Base-by-base conservation (phyloP, 352 stramenopile genomes). In the Pythium phragmitis region DNA sequence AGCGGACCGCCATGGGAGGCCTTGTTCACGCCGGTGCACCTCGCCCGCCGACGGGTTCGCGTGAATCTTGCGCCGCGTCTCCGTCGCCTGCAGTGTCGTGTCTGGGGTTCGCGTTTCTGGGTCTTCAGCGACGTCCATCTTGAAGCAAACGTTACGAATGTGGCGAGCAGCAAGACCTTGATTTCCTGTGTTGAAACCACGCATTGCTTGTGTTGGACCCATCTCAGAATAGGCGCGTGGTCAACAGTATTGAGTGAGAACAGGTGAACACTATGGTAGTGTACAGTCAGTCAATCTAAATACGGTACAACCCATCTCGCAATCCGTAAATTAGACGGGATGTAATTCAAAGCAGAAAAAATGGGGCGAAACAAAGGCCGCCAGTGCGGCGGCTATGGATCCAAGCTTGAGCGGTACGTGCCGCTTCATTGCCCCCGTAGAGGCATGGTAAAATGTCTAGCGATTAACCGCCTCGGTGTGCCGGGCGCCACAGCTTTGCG, bases 301-400 rank as follows among this genome's bases (percentile, higher is more conserved):
- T 49, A 39, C 11, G 45, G 45, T 6, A 30, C 26, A 30, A 30
- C 26, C 26, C 26, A 30, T 30, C 2, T 30, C 11, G 7, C 19
- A 16, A 54, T 56, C 49, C 49, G 33, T 56, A 56, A 57, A 47
- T 34, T 46, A 57, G 23, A 11, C 11, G 7, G 4, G 8, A 7
- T 43, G 51, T 50, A 52, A 21, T 30, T 2, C 19, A 16, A 1
- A 37, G 8, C 37, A 37, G 12, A 8, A 21, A 57, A 17, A 19
- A 92, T 92, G 83, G 81, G 81, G 0, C 75, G 83, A 45, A 92
- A 92, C 28, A 92, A 92, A 63, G 83, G 80, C 8, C 74, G 81
- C 8, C 83, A 90, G 65, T 91, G 81, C 68, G 83, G 81, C 26
- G 79, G 78, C 68, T 88, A 77, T 52, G 68, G 68, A 59, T 91